These are phyloP conservation scores for Chrysoporthe austroafricana DNA, from an alignment of 2,329 filamentous ascomycete genomes.

Conservation along the genomic window DNA sequence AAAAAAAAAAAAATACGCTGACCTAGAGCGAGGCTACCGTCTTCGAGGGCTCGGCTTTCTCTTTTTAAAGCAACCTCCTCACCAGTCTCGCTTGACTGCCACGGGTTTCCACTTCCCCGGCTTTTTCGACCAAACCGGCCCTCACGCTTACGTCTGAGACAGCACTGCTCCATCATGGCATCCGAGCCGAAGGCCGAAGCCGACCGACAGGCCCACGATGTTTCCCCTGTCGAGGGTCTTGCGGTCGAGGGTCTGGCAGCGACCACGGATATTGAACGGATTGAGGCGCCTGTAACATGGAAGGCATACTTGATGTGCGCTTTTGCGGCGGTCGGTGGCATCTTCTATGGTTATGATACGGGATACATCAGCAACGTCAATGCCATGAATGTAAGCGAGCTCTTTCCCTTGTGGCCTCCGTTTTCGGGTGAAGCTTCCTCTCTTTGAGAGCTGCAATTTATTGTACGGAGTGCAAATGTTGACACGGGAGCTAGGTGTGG, in stretches of 20 bases:
- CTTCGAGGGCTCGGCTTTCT: neutral
- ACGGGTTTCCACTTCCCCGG: neutral
- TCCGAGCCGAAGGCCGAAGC: conserved; percentile 20
- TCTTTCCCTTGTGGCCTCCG: too few species aligned
- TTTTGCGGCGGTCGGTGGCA: conserved; percentile 63
- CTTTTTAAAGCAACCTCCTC: neutral
- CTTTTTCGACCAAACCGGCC: neutral
- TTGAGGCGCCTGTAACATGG: conserved; percentile 71
- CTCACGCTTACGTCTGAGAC: neutral
- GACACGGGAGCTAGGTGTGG: conserved; percentile 33
- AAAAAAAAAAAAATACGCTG: neutral
- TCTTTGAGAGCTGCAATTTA: too few species aligned
- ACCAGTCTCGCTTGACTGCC: neutral
- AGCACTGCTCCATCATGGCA: conserved; percentile 20
- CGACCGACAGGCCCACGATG: conserved; percentile 4
- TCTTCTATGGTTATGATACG: conserved; percentile 64
- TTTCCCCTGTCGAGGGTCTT: neutral
- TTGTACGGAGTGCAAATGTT: neutral
- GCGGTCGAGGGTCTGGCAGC: conserved; percentile 41
- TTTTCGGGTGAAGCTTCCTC: too few species aligned
- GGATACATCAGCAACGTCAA: conserved; percentile 58
- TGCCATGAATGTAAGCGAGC: neutral
- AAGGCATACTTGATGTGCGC: conserved; percentile 65
- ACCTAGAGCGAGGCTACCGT: neutral
- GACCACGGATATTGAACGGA: conserved; percentile 57